A percentile compares a stretch with the other conserved stretches of the same genome.
These are phyloP conservation scores for Sporothrix pallida DNA, from an alignment of 2,329 filamentous ascomycete genomes.

Conservation along the genomic window DNA sequence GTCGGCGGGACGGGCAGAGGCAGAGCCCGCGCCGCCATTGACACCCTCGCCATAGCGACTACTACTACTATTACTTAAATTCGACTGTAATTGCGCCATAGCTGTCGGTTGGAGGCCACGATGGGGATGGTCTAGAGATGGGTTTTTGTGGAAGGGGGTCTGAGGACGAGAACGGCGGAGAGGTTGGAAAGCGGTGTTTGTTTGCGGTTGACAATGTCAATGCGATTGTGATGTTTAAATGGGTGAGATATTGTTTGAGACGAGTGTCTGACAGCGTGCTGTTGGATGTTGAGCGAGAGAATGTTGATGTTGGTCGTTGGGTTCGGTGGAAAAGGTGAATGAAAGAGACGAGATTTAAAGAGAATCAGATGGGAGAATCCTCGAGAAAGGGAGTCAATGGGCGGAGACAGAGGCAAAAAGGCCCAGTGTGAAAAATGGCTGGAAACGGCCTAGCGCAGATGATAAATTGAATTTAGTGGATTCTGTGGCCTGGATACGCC, in stretches of 20 bases:
- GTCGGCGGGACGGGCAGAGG: constrained; percentile 67
- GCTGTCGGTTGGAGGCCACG: constrained; percentile 45
- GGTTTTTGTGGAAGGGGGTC: not conserved
- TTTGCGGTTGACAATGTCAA: not conserved
- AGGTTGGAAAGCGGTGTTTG: not conserved
- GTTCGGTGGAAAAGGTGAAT: constrained; percentile 6
- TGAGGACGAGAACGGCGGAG: constrained; percentile 11
- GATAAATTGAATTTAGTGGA: constrained; percentile 2
- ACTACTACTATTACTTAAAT: constrained; percentile 75
- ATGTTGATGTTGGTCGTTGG: not conserved
- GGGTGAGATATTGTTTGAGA: not conserved
- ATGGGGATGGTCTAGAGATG: not conserved
- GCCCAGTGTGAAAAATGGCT: constrained; percentile 15
- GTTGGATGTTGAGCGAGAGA: not conserved
- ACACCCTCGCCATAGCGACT: constrained; percentile 67
- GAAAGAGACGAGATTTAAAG: not conserved
- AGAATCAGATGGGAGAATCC: not conserved
- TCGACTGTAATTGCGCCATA: constrained; percentile 72
- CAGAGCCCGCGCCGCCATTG: constrained; percentile 37
- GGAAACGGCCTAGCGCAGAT: not conserved
- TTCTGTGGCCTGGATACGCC: not conserved
- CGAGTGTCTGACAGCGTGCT: too few species aligned
- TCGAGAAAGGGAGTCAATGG: constrained; percentile 1
- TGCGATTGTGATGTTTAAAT: not conserved
- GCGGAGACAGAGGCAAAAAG: not conserved